phyloP scores from a whole-genome alignment of 495 filamentous ascomycete species.

The Emericellopsis terricola region DNA sequence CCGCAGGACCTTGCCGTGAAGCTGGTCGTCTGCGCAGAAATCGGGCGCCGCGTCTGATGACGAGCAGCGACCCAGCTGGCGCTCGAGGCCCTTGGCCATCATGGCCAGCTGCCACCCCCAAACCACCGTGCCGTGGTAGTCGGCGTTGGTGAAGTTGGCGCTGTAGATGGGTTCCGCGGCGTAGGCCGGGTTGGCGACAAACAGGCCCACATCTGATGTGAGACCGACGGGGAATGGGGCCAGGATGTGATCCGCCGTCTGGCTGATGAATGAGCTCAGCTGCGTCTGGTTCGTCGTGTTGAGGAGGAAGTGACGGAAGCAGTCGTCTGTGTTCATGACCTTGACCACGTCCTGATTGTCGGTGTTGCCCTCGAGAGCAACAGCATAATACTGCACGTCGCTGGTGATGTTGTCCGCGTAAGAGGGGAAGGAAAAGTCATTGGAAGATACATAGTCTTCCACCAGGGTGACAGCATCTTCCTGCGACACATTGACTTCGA shows the following conservation, averaged over 20 bases:
- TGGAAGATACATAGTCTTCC: slow-evolving; percentile 22
- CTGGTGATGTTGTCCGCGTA: slow-evolving; percentile 15
- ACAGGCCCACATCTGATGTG: slow-evolving; percentile 33
- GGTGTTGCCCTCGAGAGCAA: slow-evolving; percentile 35
- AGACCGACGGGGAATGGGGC: slow-evolving; percentile 41
- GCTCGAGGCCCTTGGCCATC: slow-evolving; percentile 40
- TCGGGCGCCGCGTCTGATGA: slow-evolving; percentile 7
- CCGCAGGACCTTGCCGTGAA: slow-evolving; percentile 28
- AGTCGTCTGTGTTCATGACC: slow-evolving; percentile 47
- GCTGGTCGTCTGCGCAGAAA: slow-evolving; percentile 29
- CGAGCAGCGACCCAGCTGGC: slow-evolving; percentile 27
- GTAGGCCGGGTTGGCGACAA: slow-evolving; percentile 46
- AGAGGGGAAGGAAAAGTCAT: slow-evolving; percentile 28
- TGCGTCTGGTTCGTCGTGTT: slow-evolving; percentile 41
- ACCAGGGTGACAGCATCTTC: slow-evolving; percentile 25
- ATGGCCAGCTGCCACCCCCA: slow-evolving; percentile 50
- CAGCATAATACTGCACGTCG: slow-evolving; percentile 26
- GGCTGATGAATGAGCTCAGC: slow-evolving; percentile 34
- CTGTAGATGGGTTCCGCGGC: slow-evolving; percentile 27
- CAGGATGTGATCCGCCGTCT: slow-evolving; percentile 35
- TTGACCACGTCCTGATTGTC: slow-evolving; percentile 26
- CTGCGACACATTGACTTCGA: slow-evolving; percentile 28
- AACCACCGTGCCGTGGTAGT: slow-evolving; percentile 48
- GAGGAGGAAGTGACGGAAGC: slow-evolving; percentile 43
- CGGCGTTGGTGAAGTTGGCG: slow-evolving; percentile 32